These are phyloP conservation scores for Plasmodium chabaudi DNA, from an alignment of 169 alveolate genomes.

Conservation along the genomic window DNA sequence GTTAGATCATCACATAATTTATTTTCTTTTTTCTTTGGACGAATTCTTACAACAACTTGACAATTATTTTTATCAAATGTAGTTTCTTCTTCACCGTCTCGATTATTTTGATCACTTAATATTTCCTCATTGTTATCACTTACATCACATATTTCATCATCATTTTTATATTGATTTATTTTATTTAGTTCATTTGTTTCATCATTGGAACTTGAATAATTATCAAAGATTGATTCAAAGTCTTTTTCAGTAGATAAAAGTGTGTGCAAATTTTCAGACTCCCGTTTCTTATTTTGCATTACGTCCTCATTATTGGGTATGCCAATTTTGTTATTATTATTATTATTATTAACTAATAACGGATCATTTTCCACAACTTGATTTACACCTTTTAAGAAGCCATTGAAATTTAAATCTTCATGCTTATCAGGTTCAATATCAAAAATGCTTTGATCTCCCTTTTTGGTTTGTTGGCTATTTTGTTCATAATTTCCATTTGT, in stretches of 20 bases:
- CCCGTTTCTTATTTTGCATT: conserved; percentile 2
- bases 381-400: too few relatives aligned
- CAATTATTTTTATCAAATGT: conserved; percentile 20
- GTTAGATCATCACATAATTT: conserved; percentile 7
- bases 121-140: background rate
- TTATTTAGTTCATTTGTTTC: conserved; percentile 15
- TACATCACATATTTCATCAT: background rate
- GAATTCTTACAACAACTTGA: conserved; percentile 49
- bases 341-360: background rate
- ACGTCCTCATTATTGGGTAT: background rate
- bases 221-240: conserved; percentile 21
- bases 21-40: conserved; percentile 19
- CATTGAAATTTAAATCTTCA: too few relatives aligned
- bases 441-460: too few relatives aligned
- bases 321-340: background rate
- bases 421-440: too few relatives aligned
- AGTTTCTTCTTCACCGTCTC: too few relatives aligned
- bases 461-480: too few relatives aligned
- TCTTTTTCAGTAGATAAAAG: conserved; percentile 6
- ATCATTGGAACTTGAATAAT: conserved; percentile 18
- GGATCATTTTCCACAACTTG: too few relatives aligned
- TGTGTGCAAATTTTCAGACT: conserved; percentile 17
- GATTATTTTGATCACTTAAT: too few relatives aligned
- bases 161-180: conserved; percentile 1
- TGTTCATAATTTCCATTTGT: too few relatives aligned